These are phyloP conservation scores for Neurospora pannonica DNA, from an alignment of 495 filamentous ascomycete genomes.

Conservation along the genomic window DNA sequence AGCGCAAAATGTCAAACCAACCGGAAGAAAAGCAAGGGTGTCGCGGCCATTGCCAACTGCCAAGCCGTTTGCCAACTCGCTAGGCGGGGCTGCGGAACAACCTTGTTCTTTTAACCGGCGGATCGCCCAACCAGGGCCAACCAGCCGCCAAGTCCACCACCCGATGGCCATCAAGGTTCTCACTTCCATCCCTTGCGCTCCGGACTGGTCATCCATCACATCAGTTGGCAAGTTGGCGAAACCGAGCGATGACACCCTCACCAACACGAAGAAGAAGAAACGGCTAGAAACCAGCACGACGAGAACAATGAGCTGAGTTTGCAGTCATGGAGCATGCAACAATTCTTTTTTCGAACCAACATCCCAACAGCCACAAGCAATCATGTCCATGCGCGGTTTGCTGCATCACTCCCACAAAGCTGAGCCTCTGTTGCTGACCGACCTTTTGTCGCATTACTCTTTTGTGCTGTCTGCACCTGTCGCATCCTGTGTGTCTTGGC, in stretches of 20 bases:
- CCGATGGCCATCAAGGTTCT: not conserved
- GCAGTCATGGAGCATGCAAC: not conserved
- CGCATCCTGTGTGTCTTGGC: not conserved
- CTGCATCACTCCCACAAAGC: not conserved
- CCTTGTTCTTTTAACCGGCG: not conserved
- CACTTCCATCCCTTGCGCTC: not conserved
- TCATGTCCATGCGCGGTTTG: not conserved
- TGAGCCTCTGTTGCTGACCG: not conserved
- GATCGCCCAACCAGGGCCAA: not conserved
- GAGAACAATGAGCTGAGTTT: not conserved
- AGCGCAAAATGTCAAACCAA: not conserved
- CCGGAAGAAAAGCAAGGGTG: not conserved
- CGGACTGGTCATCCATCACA: not conserved
- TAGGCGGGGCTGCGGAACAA: not conserved
- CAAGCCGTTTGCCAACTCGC: not conserved
- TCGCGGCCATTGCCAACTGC: not conserved
- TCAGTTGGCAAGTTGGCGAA: not conserved
- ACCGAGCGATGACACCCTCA: not conserved
- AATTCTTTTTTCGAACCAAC: not conserved
- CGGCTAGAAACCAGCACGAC: too few relatives aligned
- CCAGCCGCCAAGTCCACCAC: not conserved
- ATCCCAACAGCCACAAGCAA: not conserved
- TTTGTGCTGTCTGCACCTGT: not conserved
- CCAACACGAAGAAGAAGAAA: constrained; percentile 11
- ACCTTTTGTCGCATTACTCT: not conserved